phyloP scores from a whole-genome alignment of 768 basidiomycete species.

The Lentinula sp. region DNA sequence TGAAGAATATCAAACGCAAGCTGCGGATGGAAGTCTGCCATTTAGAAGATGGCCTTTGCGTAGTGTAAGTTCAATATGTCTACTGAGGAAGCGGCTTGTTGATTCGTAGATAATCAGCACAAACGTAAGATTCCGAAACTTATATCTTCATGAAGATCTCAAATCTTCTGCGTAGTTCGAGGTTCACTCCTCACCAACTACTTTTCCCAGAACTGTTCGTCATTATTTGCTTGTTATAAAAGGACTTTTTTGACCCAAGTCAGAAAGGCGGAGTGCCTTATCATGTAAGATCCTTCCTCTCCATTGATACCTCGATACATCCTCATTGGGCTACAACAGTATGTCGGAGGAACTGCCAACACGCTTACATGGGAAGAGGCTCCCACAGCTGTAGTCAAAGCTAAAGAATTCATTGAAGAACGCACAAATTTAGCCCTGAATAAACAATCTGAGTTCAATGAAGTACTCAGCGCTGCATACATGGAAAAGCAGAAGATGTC shows the following conservation, averaged over 20 bases:
- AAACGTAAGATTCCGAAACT: conserved; percentile 41
- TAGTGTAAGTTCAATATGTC: conserved; percentile 35
- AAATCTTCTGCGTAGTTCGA: conserved; percentile 39
- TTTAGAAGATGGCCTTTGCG: conserved; percentile 73
- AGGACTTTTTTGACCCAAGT: background rate
- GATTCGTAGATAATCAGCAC: conserved; percentile 38
- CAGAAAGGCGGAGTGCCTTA: conserved; percentile 72
- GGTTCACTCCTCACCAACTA: conserved; percentile 72
- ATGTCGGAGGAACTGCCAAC: conserved; percentile 71
- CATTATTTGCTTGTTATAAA: background rate
- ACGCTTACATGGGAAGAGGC: conserved; percentile 61
- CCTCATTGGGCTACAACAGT: conserved; percentile 33
- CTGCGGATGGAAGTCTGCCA: conserved; percentile 42
- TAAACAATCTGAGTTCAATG: conserved; percentile 52
- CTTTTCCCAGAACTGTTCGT: conserved; percentile 79
- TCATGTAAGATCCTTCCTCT: conserved; percentile 17
- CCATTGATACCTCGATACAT: background rate
- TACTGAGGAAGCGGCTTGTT: background rate
- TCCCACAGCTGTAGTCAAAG: conserved; percentile 51
- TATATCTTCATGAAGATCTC: background rate
- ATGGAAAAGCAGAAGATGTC: conserved; percentile 86
- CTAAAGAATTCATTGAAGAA: conserved; percentile 51
- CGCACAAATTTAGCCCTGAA: conserved; percentile 45
- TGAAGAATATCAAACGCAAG: conserved; percentile 60
- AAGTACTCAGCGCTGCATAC: conserved; percentile 76